Evolutionary conservation across 192 early-diverging fungal species (phyloP), one percentile per base, ranked within the genome.

Genomic region (Linderina pennispora): DNA sequence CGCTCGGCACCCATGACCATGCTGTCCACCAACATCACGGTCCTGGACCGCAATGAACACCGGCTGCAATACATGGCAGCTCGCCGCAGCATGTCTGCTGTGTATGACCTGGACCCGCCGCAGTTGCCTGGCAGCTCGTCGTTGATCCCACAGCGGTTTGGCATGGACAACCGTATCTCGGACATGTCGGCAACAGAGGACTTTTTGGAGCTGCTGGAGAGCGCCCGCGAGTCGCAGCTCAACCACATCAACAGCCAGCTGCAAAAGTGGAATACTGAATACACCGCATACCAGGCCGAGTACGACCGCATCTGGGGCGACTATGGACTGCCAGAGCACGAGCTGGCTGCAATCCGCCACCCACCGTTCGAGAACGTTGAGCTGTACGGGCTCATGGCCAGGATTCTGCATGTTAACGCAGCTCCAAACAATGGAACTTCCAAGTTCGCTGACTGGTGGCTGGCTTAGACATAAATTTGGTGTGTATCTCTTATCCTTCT

Each of bases 381-480:
- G 53, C 43, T 92, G 23, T 92, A 90, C 50, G 66, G 61, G 4
- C 55, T 92, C 23, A 49, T 92, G 35, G 36, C 76, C 4, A 44
- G 58, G 8, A 54, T 90, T 17, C 53, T 90, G 22, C 49, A 56
- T 11, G 25, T 93, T 18, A 20, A 25, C 6, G 67, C 84, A 8
- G 80, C 83, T 1, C 79, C 81, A 0, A 89, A 89, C 59, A 91
- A 92, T 58, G 84, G 85, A 6, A 85, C 88, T 8, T 14, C 41
- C 7, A 40, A 41, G 23, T 63, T 71, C 28, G 34, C 28, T 28
- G 46, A 42, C 33, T 71, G 67, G 61, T 63, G 61, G 61, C 50
- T 71, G 32, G 11, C n/a, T n/a, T n/a, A n/a, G n/a, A n/a, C n/a
- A n/a, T n/a, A n/a, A n/a, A n/a, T n/a, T n/a, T n/a, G n/a, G n/a